A percentile compares a stretch with the other conserved stretches of the same genome.
phyloP scores from a whole-genome alignment of 2,329 filamentous ascomycete species.

The Purpureocillium takamizusanense region DNA sequence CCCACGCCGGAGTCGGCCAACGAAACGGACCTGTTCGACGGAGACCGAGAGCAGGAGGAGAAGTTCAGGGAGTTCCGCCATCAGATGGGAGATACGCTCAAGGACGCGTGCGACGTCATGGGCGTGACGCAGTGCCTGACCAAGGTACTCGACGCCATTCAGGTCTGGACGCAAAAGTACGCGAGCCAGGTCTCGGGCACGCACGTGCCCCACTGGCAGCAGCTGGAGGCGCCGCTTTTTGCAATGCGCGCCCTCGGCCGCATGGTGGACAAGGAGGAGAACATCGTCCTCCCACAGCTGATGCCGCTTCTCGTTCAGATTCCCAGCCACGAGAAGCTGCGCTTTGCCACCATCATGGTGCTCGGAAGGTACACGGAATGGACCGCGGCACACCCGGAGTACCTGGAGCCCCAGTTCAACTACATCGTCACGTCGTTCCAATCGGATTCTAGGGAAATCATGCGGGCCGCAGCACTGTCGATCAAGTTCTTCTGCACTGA shows the following conservation, averaged over 20 bases:
- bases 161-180: slow-evolving; percentile 79
- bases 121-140: slow-evolving; percentile 83
- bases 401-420: slow-evolving; percentile 83
- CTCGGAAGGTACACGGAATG: slow-evolving; percentile 95
- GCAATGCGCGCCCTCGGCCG: slow-evolving; percentile 92
- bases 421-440: slow-evolving; percentile 93
- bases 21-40: slow-evolving; percentile 82
- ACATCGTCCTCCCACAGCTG: slow-evolving; percentile 76
- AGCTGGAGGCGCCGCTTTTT: slow-evolving; percentile 90
- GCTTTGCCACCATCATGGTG: slow-evolving; percentile 97
- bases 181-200: slow-evolving; percentile 64
- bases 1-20: slow-evolving; percentile 66
- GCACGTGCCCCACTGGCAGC: slow-evolving; percentile 88
- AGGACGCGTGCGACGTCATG: slow-evolving; percentile 94
- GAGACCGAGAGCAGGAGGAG: slow-evolving; percentile 90
- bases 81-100: slow-evolving; percentile 94
- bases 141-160: slow-evolving; percentile 80
- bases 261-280: slow-evolving; percentile 88
- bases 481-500: slow-evolving; percentile 97
- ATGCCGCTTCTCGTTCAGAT: slow-evolving; percentile 93
- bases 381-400: slow-evolving; percentile 90
- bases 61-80: slow-evolving; percentile 96
- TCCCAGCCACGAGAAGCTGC: slow-evolving; percentile 92
- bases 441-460: slow-evolving; percentile 80
- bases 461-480: slow-evolving; percentile 82